Evolutionary conservation across 106 monocot species (phyloP), one percentile per base, ranked within the genome.

Genomic region (Hemerocallis citrina): DNA sequence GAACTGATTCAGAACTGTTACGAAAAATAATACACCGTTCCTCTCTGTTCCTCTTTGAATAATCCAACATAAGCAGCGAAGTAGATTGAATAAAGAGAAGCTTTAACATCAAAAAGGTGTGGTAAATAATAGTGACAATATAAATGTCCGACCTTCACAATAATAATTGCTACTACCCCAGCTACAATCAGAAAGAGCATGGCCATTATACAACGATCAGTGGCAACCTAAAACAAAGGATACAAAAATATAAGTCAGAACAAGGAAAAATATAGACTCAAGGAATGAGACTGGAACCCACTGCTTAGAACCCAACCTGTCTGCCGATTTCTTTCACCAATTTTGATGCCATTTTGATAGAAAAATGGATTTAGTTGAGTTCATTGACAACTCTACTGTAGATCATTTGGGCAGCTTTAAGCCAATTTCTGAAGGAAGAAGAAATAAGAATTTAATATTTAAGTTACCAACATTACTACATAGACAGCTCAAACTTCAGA

Each of bases 241-340:
- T 16, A 11, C 6, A 11, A 42, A 24, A 52, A 4, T 4, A 33
- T 10, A 50, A 42, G 19, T 21, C 22, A 19, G 48, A 14, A 66
- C 24, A 44, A 5, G n/a, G 12, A 24, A 21, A 60, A 52, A 3
- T n/a, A 35, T 12, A 3, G 4, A 64, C 4, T 17, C 7, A 9
- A 6, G 19, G 17, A 39, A 54, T 34, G 20, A 41, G 27, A 59
- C 15, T 3, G 15, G 46, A 30, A 11, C 40, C 3, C 4, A 31
- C 19, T 12, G 9, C 4, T 37, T 2, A 25, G 5, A 55, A 46
- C 25, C 63, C 21, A 2, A 80, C 86, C 78, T 87, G 86, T 41
- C 86, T 74, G 27, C 86, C 78, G 49, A 87, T 72, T 55, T 87
- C 86, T 61, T 82, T 87, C 51, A 87, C 86, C 67, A 87, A 40